These are phyloP conservation scores for Pigoraptor vietnamica DNA, from an alignment of 78 protist species.

Conservation along the genomic window DNA sequence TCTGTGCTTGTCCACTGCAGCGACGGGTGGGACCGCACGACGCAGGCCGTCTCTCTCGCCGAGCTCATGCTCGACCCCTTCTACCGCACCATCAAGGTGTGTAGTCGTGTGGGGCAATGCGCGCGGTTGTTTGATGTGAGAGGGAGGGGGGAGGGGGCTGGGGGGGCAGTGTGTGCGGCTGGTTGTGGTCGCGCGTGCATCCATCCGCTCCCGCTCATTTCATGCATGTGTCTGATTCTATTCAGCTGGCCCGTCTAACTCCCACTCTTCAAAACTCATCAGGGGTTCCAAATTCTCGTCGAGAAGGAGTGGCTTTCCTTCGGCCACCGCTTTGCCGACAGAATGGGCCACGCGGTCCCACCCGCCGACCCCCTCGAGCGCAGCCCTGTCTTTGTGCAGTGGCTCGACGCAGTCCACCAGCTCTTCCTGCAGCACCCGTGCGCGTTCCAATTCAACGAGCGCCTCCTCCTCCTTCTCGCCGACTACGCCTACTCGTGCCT, in stretches of 20 bases:
- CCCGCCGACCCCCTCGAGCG: not conserved
- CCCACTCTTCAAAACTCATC: not conserved
- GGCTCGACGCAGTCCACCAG: conserved; percentile 84
- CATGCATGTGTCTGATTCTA: not conserved
- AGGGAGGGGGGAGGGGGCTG: conserved; percentile 20
- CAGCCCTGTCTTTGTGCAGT: conserved; percentile 90
- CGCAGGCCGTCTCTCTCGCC: conserved; percentile 74
- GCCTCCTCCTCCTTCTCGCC: conserved; percentile 42
- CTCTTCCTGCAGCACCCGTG: conserved; percentile 42
- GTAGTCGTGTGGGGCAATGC: not conserved
- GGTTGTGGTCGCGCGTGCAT: too few relatives aligned
- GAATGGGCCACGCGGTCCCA: conserved; percentile 25
- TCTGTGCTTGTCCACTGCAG: conserved; percentile 83
- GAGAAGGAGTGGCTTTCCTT: conserved; percentile 90
- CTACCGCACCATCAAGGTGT: conserved; percentile 79
- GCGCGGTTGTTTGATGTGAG: not conserved
- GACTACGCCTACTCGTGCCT: conserved; percentile 49
- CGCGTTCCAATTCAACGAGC: conserved; percentile 77
- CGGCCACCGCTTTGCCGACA: conserved; percentile 77
- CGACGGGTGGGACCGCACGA: conserved; percentile 98
- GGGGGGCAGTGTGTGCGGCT: conserved; percentile 17
- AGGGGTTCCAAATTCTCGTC: conserved; percentile 71
- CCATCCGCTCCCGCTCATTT: too few relatives aligned
- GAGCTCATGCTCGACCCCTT: conserved; percentile 74
- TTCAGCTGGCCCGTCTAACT: not conserved